Evolutionary conservation across 2,329 filamentous ascomycete genomes (phyloP).

Genomic region (Exophiala viscosa): DNA sequence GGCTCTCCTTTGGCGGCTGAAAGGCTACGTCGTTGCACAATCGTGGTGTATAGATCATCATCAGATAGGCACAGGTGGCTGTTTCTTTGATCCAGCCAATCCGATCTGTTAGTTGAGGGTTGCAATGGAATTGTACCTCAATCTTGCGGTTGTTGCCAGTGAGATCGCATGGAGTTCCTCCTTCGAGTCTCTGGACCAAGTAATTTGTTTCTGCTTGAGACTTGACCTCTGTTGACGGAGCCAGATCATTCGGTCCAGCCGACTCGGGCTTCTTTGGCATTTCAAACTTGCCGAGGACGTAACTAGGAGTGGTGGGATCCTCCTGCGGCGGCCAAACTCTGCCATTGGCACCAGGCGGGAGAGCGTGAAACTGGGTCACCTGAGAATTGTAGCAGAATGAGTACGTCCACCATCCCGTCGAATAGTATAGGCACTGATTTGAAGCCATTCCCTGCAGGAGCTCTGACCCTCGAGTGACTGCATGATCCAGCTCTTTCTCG

Average conservation of each 20-base stretch:
- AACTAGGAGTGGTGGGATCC: slow-evolving; percentile 72
- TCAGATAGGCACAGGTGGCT: slow-evolving; percentile 84
- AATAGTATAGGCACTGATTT: slow-evolving; percentile 70
- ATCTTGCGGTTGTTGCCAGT: slow-evolving; percentile 77
- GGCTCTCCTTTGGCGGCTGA: slow-evolving; percentile 71
- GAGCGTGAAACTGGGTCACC: slow-evolving; percentile 85
- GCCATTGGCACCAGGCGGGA: slow-evolving; percentile 66
- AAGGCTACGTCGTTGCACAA: slow-evolving; percentile 87
- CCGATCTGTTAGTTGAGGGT: slow-evolving; percentile 68
- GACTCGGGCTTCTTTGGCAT: slow-evolving; percentile 27
- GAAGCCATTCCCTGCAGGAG: slow-evolving; percentile 73
- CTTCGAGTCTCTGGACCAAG: slow-evolving; percentile 74
- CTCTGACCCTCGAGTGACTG: slow-evolving; percentile 74
- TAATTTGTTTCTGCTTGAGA: slow-evolving; percentile 81
- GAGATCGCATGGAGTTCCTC: slow-evolving; percentile 80
- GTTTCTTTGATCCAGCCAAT: slow-evolving; percentile 94
- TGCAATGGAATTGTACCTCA: slow-evolving; percentile 76
- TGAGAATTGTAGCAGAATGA: slow-evolving; percentile 87
- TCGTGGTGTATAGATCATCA: slow-evolving; percentile 86
- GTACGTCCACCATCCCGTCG: slow-evolving; percentile 94
- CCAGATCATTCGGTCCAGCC: slow-evolving; percentile 28
- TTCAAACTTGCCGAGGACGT: slow-evolving; percentile 65
- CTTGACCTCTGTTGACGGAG: slow-evolving; percentile 61
- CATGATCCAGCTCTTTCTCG: slow-evolving; percentile 73
- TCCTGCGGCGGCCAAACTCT: slow-evolving; percentile 67